phyloP scores from a whole-genome alignment of 1,284 basidiomycete genomes.

The Irpex sp. region DNA sequence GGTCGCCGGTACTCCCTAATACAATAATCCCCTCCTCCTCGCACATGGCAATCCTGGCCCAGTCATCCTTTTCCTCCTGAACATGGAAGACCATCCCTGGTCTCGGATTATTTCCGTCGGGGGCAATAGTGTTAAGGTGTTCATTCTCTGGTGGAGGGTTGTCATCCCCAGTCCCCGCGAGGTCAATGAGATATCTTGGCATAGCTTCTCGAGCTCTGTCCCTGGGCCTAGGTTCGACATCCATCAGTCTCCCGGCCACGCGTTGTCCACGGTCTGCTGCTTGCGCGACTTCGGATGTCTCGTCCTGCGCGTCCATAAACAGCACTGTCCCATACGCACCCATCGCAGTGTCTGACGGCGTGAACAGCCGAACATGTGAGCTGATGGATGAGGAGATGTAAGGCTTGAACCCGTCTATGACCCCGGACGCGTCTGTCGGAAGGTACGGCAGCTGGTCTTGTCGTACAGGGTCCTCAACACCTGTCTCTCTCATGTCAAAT shows the following conservation, averaged over 20 bases:
- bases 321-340: constrained; percentile 59
- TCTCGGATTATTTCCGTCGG: constrained; percentile 19
- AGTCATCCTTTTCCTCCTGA: constrained; percentile 40
- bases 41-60: constrained; percentile 51
- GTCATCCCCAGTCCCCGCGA: constrained; percentile 3
- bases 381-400: constrained; percentile 39
- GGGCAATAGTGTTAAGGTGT: neutral
- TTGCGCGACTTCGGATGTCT: constrained; percentile 31
- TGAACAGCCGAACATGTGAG: constrained; percentile 57
- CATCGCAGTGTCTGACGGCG: constrained; percentile 48
- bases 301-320: constrained; percentile 61
- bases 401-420: constrained; percentile 5
- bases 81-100: constrained; percentile 38
- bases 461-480: neutral
- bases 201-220: neutral
- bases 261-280: constrained; percentile 53
- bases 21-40: constrained; percentile 60
- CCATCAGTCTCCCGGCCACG: constrained; percentile 42
- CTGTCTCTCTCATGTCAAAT: constrained; percentile 22
- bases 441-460: constrained; percentile 38
- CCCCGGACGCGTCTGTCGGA: constrained; percentile 6
- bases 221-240: neutral
- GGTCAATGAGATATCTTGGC: constrained; percentile 5
- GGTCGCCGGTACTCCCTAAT: constrained; percentile 46
- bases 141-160: neutral